Evolutionary conservation across 352 stramenopile genomes (phyloP), one percentile per base, ranked within the genome.

Genomic region (Pythium scleroteichum): DNA sequence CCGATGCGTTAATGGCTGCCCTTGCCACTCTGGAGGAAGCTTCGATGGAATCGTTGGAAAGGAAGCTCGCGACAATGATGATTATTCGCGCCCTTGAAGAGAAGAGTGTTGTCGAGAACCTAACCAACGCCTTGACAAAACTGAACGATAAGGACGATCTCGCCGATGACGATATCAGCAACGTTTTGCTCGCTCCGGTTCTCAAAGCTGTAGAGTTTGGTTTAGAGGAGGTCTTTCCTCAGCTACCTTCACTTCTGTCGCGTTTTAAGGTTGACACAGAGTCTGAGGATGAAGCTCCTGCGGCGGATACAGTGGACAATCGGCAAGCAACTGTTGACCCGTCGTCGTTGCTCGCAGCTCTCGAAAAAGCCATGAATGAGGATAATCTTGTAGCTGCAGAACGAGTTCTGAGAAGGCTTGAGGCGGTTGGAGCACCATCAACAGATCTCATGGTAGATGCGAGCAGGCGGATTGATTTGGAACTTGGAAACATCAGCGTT

Each of bases 51-150:
- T 89, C 80, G 0, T 56, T 90, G 13, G 82, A 92, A 55, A 63
- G 80, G 26, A 90, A 92, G 39, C 68, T 92, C n/a, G 82, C 78
- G 26, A 92, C 82, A 10, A 88, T 90, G 79, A 84, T 90, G 75
- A 87, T 90, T 52, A 92, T 92, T 59, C 78, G 82, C 42, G 73
- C 82, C 24, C 59, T 92, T 1, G 82, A 92, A 55, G 82, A 90
- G 61, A 90, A 90, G 60, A 85, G 79, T 20, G 79, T 73, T 0
- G 66, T 80, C 5, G 82, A 92, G 33, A 67, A 68, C 6, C 55
- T 92, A 24, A 70, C 66, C 2, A 75, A 81, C 22, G 72, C 70
- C 7, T 14, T 67, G 2, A 46, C 60, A 12, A 26, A 46, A 12
- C 26, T 71, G 6, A 46, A 45, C n/a, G 38, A 53, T 23, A 8